Base-by-base conservation (phyloP, 1,139 yeast genomes). In the Yamadazyma jaroonii region DNA sequence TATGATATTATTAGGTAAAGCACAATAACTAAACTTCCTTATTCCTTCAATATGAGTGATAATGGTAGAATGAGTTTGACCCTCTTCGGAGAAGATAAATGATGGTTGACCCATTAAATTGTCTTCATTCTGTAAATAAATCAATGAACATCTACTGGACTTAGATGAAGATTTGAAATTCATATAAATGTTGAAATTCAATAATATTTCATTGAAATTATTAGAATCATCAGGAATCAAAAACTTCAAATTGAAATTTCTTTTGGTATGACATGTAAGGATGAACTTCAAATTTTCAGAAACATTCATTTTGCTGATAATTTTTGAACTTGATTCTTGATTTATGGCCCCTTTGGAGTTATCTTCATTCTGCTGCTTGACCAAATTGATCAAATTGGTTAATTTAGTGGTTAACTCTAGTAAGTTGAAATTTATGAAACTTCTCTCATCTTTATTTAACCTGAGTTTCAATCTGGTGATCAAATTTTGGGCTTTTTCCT, bases 391-490 rank as follows among this genome's bases (percentile, higher is more conserved):
- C 10, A 65, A 50, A 22, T 56, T 56, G 5, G 53, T 48, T 10
- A 48, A 35, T 25, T 38, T 42, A n/a, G 42, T 31, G 13, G 90
- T 79, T 36, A 82, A 70, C 9, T 79, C 75, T 21, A 84, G 75
- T 36, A 88, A 64, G 54, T 84, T 87, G 22, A 81, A 64, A 46
- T 77, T 74, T 28, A 80, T 72, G 51, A 88, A 85, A 0, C 94
- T 81, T 25, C 52, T 62, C 40, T 57, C 63, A 54, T 61, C 74
- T 5, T 59, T 54, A 23, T 64, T 56, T 25, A 79, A 54, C 32
- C 60, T 61, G 17, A 62, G 55, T 40, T 62, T 61, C 31, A 69
- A 49, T 13, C 64, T 62, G 36, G 65, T 55, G 5, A 77, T 60
- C 25, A 75, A 62, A 25, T 65, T 65, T 22, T 59, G 50, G 26